phyloP scores from a whole-genome alignment of 179 eudicot genomes.

The Vitellaria paradoxa region DNA sequence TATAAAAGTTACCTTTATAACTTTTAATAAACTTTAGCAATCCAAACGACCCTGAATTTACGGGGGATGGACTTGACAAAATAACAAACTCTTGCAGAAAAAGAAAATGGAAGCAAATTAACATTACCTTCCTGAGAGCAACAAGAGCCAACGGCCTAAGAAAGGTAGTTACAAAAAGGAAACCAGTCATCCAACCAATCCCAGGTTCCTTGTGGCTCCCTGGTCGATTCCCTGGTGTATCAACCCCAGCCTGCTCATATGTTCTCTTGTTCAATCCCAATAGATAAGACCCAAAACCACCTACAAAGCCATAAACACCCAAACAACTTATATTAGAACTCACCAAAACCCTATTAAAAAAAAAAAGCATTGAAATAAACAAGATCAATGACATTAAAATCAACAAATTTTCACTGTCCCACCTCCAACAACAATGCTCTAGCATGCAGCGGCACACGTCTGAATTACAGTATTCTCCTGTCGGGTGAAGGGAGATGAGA shows the following conservation, averaged over 20 bases:
- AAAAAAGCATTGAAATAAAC: background rate
- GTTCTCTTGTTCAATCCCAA: slow-evolving; percentile 76
- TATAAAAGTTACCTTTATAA: no score
- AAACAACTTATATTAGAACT: background rate
- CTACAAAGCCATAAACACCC: slow-evolving; percentile 29
- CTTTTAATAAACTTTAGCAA: background rate
- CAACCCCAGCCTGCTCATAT: slow-evolving; percentile 76
- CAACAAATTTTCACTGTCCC: background rate
- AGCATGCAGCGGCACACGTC: slow-evolving; percentile 96
- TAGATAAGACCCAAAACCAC: slow-evolving; percentile 87
- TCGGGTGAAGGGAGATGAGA: slow-evolving; percentile 62
- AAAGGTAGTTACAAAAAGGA: slow-evolving; percentile 67
- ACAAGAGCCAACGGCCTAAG: slow-evolving; percentile 83
- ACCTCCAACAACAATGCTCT: slow-evolving; percentile 89
- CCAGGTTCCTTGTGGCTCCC: slow-evolving; percentile 62
- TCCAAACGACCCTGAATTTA: background rate
- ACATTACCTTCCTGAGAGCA: slow-evolving; percentile 78
- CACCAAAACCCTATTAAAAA: background rate
- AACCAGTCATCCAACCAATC: slow-evolving; percentile 84
- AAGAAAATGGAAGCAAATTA: background rate
- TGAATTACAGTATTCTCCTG: slow-evolving; percentile 92
- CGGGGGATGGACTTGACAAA: background rate
- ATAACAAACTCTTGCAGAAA: background rate
- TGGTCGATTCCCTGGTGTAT: slow-evolving; percentile 64
- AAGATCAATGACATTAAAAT: background rate